phyloP scores from a whole-genome alignment of 306 rosid species.

The Dryas alaskensis region DNA sequence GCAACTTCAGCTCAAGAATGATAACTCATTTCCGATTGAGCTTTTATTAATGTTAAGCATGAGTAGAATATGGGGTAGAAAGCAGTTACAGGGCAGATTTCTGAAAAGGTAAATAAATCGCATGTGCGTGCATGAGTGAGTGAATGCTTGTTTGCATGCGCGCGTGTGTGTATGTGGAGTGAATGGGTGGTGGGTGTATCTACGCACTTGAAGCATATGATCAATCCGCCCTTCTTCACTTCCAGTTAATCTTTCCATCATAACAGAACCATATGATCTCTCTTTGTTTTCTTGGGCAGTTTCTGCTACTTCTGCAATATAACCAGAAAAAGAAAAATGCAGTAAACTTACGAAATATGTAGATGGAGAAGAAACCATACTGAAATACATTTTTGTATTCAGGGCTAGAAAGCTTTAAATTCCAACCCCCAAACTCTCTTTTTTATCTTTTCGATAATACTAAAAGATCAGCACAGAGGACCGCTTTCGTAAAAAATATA shows the following conservation, averaged over 20 bases:
- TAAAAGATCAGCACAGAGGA: not conserved
- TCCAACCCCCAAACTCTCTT: not conserved
- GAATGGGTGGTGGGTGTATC: slow-evolving; percentile 10
- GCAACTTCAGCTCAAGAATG: not conserved
- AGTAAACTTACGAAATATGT: not conserved
- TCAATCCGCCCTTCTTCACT: slow-evolving; percentile 74
- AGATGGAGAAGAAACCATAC: slow-evolving; percentile 4
- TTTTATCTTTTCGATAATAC: not conserved
- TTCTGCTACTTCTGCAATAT: slow-evolving; percentile 47
- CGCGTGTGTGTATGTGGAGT: not conserved
- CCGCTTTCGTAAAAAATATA: not conserved
- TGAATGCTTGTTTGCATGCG: no score
- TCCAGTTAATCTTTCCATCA: slow-evolving; percentile 86
- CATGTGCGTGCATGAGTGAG: not conserved
- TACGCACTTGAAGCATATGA: slow-evolving; percentile 85
- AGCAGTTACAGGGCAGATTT: not conserved
- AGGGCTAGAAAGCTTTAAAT: not conserved
- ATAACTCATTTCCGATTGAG: not conserved
- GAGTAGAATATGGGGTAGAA: not conserved
- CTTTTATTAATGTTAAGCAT: not conserved
- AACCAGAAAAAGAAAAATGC: slow-evolving; percentile 7
- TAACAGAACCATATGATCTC: slow-evolving; percentile 72
- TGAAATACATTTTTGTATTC: not conserved
- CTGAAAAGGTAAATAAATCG: not conserved
- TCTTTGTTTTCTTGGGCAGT: slow-evolving; percentile 56